A percentile compares a stretch with the other conserved stretches of the same genome.
phyloP scores from a whole-genome alignment of 176 grass and related monocot species.

The Thalia dealbata region DNA sequence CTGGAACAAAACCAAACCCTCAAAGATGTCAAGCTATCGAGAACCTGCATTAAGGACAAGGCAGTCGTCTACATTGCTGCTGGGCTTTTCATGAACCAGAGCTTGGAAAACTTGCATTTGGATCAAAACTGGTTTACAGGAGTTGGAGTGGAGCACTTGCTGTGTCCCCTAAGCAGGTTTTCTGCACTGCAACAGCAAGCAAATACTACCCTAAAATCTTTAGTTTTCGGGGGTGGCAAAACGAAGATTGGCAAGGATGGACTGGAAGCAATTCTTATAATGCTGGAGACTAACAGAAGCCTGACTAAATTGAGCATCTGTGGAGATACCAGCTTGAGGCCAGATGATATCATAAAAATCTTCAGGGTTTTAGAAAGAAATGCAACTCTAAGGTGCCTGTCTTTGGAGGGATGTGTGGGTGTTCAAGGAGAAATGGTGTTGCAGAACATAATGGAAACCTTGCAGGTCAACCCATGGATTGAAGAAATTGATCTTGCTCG shows the following conservation, averaged over 20 bases:
- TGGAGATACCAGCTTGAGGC: constrained; percentile 54
- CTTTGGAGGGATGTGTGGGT: constrained; percentile 61
- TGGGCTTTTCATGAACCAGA: constrained; percentile 78
- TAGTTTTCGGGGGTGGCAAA: constrained; percentile 58
- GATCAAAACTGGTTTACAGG: constrained; percentile 69
- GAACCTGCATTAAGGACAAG: constrained; percentile 59
- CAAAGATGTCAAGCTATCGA: constrained; percentile 52
- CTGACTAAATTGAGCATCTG: constrained; percentile 43
- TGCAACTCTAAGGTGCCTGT: constrained; percentile 42
- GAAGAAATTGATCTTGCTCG: constrained; percentile 82
- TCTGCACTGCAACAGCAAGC: constrained; percentile 75
- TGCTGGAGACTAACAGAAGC: constrained; percentile 84
- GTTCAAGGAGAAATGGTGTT: constrained; percentile 61
- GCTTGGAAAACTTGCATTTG: constrained; percentile 57
- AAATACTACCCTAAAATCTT: constrained; percentile 53
- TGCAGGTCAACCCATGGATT: constrained; percentile 89
- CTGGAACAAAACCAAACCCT: constrained; percentile 60
- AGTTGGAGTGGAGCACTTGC: constrained; percentile 67
- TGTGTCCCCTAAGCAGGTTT: constrained; percentile 76
- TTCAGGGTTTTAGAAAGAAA: constrained; percentile 77
- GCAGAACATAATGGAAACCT: constrained; percentile 56
- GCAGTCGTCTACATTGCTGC: constrained; percentile 82
- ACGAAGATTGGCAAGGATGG: constrained; percentile 45
- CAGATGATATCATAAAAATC: constrained; percentile 64
- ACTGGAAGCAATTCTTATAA: constrained; percentile 53